Evolutionary conservation across 139 green algal genomes (phyloP).

Genomic region (Chlorella sp.): DNA sequence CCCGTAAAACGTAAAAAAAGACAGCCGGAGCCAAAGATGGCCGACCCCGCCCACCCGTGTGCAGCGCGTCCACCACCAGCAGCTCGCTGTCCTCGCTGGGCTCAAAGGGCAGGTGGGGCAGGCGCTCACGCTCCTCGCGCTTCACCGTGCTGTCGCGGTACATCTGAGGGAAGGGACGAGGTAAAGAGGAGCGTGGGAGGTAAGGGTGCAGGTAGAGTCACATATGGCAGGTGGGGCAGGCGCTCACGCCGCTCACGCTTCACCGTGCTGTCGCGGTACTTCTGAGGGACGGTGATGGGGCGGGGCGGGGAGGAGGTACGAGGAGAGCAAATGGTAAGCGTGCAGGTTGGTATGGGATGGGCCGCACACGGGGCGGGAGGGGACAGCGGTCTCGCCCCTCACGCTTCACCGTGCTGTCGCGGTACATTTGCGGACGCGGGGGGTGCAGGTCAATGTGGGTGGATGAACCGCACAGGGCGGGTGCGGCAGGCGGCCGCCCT

Average conservation of each 20-base stretch:
- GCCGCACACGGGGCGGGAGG: too few relatives aligned
- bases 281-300: not conserved
- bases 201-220: not conserved
- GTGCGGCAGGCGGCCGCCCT: too few relatives aligned
- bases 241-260: not conserved
- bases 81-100: slow-evolving; percentile 27
- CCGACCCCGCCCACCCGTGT: not conserved
- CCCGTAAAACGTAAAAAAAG: too few relatives aligned
- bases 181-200: too few relatives aligned
- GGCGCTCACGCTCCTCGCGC: not conserved
- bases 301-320: not conserved
- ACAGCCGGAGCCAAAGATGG: not conserved
- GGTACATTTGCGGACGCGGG: too few relatives aligned
- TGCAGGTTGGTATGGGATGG: not conserved
- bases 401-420: too few relatives aligned
- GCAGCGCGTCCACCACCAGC: slow-evolving; percentile 51
- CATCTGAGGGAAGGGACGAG: too few relatives aligned
- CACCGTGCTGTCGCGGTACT: too few relatives aligned
- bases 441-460: too few relatives aligned
- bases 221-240: too few relatives aligned
- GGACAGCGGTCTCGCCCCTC: not conserved
- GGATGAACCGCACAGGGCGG: not conserved
- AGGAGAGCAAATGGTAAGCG: not conserved
- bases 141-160: too few relatives aligned
- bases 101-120: not conserved